Conservation (phyloP, 106 monocot genomes). For the Platanthera guangdongensis region DNA sequence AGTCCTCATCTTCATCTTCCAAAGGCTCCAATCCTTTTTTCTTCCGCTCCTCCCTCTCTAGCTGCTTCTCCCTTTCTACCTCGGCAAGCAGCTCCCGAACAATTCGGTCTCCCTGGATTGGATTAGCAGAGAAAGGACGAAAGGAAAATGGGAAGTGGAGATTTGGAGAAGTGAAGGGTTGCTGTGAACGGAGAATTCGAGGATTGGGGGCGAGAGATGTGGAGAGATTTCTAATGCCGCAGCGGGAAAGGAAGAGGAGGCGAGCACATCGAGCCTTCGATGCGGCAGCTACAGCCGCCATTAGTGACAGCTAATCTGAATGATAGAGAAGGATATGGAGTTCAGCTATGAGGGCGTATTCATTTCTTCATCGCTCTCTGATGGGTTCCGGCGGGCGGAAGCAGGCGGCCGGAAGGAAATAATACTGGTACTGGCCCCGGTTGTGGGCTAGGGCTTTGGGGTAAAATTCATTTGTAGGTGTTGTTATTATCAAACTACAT, state of each 20-base stretch:
- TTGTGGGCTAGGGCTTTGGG: too few relatives aligned
- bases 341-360: too few relatives aligned
- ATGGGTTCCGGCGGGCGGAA: too few relatives aligned
- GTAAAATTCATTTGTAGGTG: too few relatives aligned
- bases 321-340: not conserved
- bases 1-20: conserved; percentile 43
- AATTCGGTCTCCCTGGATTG: conserved; percentile 21
- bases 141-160: conserved; percentile 8
- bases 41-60: conserved; percentile 28
- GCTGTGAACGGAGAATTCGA: not conserved
- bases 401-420: too few relatives aligned
- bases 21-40: conserved; percentile 15
- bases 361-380: too few relatives aligned
- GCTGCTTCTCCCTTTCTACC: conserved; percentile 41
- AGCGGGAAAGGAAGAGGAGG: conserved; percentile 22
- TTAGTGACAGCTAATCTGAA: not conserved
- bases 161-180: not conserved
- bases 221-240: not conserved
- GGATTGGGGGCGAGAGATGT: not conserved
- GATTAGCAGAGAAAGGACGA: conserved; percentile 27
- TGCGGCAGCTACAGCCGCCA: not conserved
- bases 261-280: conserved; percentile 21
- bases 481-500: too few relatives aligned
- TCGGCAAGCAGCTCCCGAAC: conserved; percentile 49
- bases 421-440: too few relatives aligned